Evolutionary conservation across 306 rosid genomes (phyloP).

Genomic region (Cicer arietinum): DNA sequence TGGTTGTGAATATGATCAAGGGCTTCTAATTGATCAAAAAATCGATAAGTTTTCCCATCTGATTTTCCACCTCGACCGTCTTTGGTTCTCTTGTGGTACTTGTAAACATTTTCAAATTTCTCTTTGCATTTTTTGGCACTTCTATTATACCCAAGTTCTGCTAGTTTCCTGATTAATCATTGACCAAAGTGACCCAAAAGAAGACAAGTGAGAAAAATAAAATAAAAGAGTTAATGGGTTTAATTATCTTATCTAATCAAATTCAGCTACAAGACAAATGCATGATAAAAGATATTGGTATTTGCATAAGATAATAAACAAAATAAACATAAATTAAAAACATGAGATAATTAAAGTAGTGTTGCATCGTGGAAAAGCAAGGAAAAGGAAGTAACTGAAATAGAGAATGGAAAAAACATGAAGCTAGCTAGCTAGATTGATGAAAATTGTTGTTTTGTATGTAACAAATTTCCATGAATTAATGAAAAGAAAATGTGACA

Average conservation of each 20-base stretch:
- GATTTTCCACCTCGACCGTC: conserved; percentile 84
- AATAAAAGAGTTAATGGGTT: not conserved
- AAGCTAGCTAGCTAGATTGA: not conserved
- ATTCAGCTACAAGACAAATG: conserved; percentile 51
- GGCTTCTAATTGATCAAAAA: conserved; percentile 82
- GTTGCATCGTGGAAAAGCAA: conserved; percentile 23
- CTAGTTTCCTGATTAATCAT: conserved; percentile 71
- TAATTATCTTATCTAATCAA: conserved; percentile 44
- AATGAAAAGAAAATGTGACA: conserved; percentile 49
- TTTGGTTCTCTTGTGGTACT: conserved; percentile 92
- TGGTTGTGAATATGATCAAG: conserved; percentile 54
- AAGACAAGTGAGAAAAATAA: not conserved
- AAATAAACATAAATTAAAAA: conserved; percentile 27
- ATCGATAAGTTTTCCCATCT: conserved; percentile 83
- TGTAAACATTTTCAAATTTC: conserved; percentile 94
- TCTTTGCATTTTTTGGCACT: conserved; percentile 92
- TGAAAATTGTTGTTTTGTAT: conserved; percentile 16
- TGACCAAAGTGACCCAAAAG: not conserved
- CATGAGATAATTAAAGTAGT: conserved; percentile 15
- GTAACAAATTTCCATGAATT: conserved; percentile 43
- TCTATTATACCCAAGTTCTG: conserved; percentile 84
- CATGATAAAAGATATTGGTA: conserved; percentile 33
- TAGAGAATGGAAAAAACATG: conserved; percentile 33
- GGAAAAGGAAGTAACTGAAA: conserved; percentile 38
- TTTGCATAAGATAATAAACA: conserved; percentile 26